These are phyloP conservation scores for Ormosia emarginata DNA, from an alignment of 306 rosid species.

Conservation along the genomic window DNA sequence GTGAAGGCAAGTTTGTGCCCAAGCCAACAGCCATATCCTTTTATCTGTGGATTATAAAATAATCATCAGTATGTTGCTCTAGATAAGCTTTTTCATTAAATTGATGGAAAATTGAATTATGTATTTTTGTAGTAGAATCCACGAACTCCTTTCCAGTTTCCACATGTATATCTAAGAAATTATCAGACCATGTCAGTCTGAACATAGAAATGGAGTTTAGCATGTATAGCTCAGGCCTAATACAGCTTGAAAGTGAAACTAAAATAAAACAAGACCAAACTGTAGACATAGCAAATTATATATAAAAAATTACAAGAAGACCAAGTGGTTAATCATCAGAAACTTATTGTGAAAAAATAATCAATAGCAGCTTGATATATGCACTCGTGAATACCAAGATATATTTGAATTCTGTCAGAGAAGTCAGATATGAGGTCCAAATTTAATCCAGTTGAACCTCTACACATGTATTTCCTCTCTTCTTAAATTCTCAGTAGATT, in stretches of 20 bases:
- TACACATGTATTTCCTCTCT: background rate
- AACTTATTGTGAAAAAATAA: background rate
- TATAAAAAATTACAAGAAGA: background rate
- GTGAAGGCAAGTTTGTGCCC: slow-evolving; percentile 91
- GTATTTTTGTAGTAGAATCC: background rate
- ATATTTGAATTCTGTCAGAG: background rate
- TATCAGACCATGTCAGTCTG: background rate
- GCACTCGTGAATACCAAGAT: background rate
- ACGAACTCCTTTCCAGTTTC: background rate
- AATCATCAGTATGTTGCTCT: slow-evolving; percentile 17
- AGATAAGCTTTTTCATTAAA: slow-evolving; percentile 6
- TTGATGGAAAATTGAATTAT: slow-evolving; percentile 3
- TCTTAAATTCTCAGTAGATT: slow-evolving; percentile 1
- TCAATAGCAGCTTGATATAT: background rate
- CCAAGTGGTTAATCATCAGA: background rate
- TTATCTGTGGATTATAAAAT: slow-evolving; percentile 66
- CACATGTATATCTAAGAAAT: background rate
- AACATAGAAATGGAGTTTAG: slow-evolving; percentile 3
- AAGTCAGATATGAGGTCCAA: background rate
- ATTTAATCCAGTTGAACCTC: background rate
- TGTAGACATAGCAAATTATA: background rate
- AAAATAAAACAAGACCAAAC: slow-evolving; percentile 5
- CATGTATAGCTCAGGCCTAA: slow-evolving; percentile 8
- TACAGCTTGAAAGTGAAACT: slow-evolving; percentile 19
- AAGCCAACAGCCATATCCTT: slow-evolving; percentile 87